Base-by-base conservation (phyloP, 164 flowering plant genomes). In the Sedum album region DNA sequence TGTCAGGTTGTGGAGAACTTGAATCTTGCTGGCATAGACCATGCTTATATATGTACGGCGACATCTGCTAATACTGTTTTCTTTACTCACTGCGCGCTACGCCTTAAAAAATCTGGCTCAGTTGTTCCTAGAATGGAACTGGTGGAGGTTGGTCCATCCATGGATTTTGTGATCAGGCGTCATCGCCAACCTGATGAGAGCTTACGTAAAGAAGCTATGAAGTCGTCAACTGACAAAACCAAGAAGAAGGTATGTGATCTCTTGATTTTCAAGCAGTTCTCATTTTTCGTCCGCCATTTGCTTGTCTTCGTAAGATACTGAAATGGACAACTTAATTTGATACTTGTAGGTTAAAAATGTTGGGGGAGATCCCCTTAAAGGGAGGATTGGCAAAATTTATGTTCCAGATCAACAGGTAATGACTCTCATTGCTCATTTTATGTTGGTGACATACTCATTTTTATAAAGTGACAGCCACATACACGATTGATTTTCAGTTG, bases 71-170 rank as follows among this genome's bases (percentile, higher is more conserved):
- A 85, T 46, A 83, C 51, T 66, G 90, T 94, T 14, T 78, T 84
- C 66, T 79, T 94, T 31, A 85, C 88, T 41, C 98, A 91, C 67
- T 94, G 91, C 83, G 97, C 93, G 1, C 26, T 94, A 71, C 78
- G 83, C 33, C 78, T 94, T n/a, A 94, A 89, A 74, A 88, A 81
- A 75, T 94, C 98, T 14, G 97, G 97, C 65, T 80, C 96, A 23
- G 61, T 83, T 44, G 86, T 94, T 9, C 98, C 97, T 15, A 83
- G 85, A 73, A 87, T 88, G 79, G 97, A 94, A 74, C 80, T 94
- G 30, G 90, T 87, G 18, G 96, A 94, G 77, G 88, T 94, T 53
- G 98, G 98, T 23, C 98, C 98, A 3, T 91, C 97, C 55, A 89
- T 94, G 96, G 97, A 94, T 71, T 79, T 94, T 68, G 88, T 89